These are phyloP conservation scores for Thermochaetoides dissita DNA, from an alignment of 2,329 filamentous ascomycete genomes.

Conservation along the genomic window DNA sequence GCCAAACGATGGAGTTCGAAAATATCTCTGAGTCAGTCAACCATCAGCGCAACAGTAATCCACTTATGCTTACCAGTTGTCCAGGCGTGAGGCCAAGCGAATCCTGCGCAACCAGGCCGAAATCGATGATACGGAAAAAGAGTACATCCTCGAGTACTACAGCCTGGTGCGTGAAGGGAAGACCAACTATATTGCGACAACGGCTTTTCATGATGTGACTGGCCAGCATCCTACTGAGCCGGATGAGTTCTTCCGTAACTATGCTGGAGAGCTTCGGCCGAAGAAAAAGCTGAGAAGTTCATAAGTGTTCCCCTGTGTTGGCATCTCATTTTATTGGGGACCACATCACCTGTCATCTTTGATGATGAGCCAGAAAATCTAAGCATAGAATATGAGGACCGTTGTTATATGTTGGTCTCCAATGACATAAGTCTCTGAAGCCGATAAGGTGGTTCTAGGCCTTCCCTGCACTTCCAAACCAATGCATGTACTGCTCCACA, in stretches of 20 bases:
- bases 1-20: conserved; percentile 29
- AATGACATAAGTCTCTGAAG: not conserved
- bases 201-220: conserved; percentile 35
- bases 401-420: too few relatives aligned
- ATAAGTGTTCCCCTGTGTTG: not conserved
- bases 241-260: conserved; percentile 33
- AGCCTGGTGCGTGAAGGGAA: conserved; percentile 37
- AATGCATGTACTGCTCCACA: conserved; percentile 32
- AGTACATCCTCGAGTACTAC: conserved; percentile 39
- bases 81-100: conserved; percentile 19
- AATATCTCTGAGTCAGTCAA: conserved; percentile 28
- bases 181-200: conserved; percentile 39
- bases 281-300: conserved; percentile 20
- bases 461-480: conserved; percentile 32
- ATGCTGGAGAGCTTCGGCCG: conserved; percentile 25
- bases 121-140: conserved; percentile 25
- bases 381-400: too few relatives aligned
- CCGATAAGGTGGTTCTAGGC: conserved; percentile 15
- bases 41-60: not conserved
- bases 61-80: conserved; percentile 1
- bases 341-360: too few relatives aligned
- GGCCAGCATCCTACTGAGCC: conserved; percentile 31
- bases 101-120: conserved; percentile 24
- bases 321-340: too few relatives aligned
- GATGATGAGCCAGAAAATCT: too few relatives aligned